Evolutionary conservation across 257 asterid genomes (phyloP).

Genomic region (Ligustrum vulgare): DNA sequence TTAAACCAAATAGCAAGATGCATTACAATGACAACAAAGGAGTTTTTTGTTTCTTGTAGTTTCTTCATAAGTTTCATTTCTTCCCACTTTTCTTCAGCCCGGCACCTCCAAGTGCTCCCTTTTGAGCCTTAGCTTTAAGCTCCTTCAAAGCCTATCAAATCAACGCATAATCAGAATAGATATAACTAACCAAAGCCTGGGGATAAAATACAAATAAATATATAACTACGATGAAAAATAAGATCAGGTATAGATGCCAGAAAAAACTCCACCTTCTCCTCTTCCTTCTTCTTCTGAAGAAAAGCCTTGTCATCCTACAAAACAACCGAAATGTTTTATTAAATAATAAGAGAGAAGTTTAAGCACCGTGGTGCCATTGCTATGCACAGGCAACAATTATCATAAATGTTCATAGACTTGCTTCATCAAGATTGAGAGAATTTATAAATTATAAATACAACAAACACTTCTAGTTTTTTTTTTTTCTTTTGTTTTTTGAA

Average conservation of each 20-base stretch:
- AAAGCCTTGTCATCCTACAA: slow-evolving; percentile 65
- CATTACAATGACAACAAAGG: not conserved
- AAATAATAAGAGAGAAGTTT: not conserved
- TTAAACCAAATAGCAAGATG: not conserved
- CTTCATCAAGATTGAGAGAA: slow-evolving; percentile 1
- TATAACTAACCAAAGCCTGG: not conserved
- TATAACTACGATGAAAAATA: not conserved
- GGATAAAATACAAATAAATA: not conserved
- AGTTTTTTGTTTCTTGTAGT: not conserved
- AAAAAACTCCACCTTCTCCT: slow-evolving; percentile 60
- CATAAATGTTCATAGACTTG: not conserved
- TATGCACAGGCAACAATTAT: not conserved
- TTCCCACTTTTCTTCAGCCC: slow-evolving; percentile 89
- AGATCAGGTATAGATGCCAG: not conserved
- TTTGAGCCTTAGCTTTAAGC: slow-evolving; percentile 69
- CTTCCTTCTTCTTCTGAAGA: slow-evolving; percentile 80
- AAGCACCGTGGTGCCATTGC: not conserved
- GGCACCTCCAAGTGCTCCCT: slow-evolving; percentile 70
- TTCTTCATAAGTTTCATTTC: slow-evolving; percentile 37
- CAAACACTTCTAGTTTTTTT: not conserved
- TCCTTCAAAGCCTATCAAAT: slow-evolving; percentile 66
- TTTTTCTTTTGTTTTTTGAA: not conserved
- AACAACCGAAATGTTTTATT: not conserved
- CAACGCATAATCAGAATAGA: not conserved
- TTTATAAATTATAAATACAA: not conserved